Evolutionary conservation across 495 filamentous ascomycete genomes (phyloP).

Genomic region (Poronia punctata): DNA sequence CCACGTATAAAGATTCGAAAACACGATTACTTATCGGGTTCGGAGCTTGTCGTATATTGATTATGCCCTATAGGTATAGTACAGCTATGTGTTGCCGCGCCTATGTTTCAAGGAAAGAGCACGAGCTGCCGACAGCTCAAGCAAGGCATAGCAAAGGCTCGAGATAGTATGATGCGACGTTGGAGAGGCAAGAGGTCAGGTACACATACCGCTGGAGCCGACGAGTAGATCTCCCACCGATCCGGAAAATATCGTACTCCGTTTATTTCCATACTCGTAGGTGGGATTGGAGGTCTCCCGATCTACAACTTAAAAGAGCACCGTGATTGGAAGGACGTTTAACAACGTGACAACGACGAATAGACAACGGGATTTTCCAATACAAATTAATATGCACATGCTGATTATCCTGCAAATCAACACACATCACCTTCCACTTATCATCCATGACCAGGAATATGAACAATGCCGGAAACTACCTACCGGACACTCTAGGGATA

Average conservation of each 20-base stretch:
- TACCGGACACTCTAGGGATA: too few relatives aligned
- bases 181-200: slow-evolving; percentile 2
- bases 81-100: too few relatives aligned
- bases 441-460: too few relatives aligned
- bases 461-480: too few relatives aligned
- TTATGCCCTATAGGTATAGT: too few relatives aligned
- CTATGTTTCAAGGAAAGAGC: too few relatives aligned
- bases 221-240: background rate
- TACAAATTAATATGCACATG: slow-evolving; percentile 2
- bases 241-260: slow-evolving; percentile 6
- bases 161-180: slow-evolving; percentile 1
- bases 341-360: slow-evolving; percentile 3
- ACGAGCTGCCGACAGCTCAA: too few relatives aligned
- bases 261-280: slow-evolving; percentile 7
- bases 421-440: too few relatives aligned
- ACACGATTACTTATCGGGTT: too few relatives aligned
- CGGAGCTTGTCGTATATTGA: too few relatives aligned
- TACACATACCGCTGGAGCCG: background rate
- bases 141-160: too few relatives aligned
- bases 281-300: slow-evolving; percentile 1
- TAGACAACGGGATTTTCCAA: slow-evolving; percentile 2
- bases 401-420: slow-evolving; percentile 4
- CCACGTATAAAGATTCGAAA: too few relatives aligned
- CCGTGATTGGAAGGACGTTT: slow-evolving; percentile 6
- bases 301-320: background rate